A percentile compares a stretch with the other conserved stretches of the same genome.
phyloP scores from a whole-genome alignment of 2,329 filamentous ascomycete species.

The Xylariaceae sp. region DNA sequence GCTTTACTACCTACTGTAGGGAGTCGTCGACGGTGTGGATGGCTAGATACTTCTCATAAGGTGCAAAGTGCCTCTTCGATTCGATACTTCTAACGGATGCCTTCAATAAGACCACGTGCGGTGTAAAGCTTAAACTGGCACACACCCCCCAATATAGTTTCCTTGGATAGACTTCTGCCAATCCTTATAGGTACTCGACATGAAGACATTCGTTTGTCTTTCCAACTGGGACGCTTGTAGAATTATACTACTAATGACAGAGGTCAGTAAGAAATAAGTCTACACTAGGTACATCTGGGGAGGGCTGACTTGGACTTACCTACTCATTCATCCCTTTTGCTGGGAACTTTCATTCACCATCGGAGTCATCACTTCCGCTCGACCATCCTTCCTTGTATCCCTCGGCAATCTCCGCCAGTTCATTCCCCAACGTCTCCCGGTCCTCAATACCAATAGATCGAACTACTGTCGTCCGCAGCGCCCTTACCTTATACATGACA shows the following conservation, averaged over 20 bases:
- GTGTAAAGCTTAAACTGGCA: too few species aligned
- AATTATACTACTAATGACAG: not conserved
- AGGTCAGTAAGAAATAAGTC: not conserved
- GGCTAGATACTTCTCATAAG: not conserved
- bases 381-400: conserved; percentile 87
- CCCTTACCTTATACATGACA: conserved; percentile 63
- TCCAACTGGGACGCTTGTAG: not conserved
- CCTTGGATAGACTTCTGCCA: too few species aligned
- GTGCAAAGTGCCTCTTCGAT: too few species aligned
- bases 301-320: not conserved
- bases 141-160: too few species aligned
- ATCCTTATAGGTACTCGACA: not conserved
- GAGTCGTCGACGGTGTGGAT: not conserved
- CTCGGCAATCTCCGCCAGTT: conserved; percentile 75
- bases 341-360: conserved; percentile 40
- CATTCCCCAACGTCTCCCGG: conserved; percentile 75
- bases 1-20: conserved; percentile 15
- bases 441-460: conserved; percentile 68
- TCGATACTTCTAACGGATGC: too few species aligned
- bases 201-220: not conserved
- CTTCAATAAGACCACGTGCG: too few species aligned
- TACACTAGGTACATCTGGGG: too few species aligned
- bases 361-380: conserved; percentile 65
- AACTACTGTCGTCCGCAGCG: conserved; percentile 57
- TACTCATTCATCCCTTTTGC: not conserved